Evolutionary conservation across 768 basidiomycete species (phyloP), one percentile per base, ranked within the genome.

Genomic region (Phaeotremella fagi): DNA sequence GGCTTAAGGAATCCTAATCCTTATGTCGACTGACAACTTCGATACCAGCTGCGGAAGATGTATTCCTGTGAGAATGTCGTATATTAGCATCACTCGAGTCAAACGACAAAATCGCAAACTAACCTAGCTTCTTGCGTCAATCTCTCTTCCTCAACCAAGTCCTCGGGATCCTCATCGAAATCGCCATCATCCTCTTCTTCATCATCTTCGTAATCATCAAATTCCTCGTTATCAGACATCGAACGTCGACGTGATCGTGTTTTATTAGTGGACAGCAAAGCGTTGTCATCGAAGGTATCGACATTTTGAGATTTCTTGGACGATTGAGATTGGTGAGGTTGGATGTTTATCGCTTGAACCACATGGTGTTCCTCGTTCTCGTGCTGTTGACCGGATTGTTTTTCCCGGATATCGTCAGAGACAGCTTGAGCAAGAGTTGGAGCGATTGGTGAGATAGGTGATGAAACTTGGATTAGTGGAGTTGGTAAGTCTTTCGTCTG

Each of bases 41-140:
- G 18, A 74, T 63, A n/a, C 72, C 72, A 26, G 70, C 72, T 5
- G 72, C 72, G 15, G 62, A 61, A 5, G 62, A 61, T 6, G 72
- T 74, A 0, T 68, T 66, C 37, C 72, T 70, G 28, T 25, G 41
- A 36, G 11, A 5, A 43, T 5, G 7, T 41, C 9, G 12, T 6
- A 7, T 41, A 41, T 22, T 20, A 41, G 12, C 38, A 7, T 6
- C 38, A 35, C 44, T 52, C 11, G 35, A 29, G 33, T 5, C 16
- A 22, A 18, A 22, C 24, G 6, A 26, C 14, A 24, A 23, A 37
- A 20, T n/a, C 29, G 24, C n/a, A 1, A 15, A 60, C 54, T 45
- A 31, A 60, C 59, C 59, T 51, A 18, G 52, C 33, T 38, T 45
- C 62, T 25, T 64, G 55, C 27, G 55, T 48, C 9, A 41, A 20